Evolutionary conservation across 2,329 filamentous ascomycete genomes (phyloP).

Genomic region (Aspergillus candidus): DNA sequence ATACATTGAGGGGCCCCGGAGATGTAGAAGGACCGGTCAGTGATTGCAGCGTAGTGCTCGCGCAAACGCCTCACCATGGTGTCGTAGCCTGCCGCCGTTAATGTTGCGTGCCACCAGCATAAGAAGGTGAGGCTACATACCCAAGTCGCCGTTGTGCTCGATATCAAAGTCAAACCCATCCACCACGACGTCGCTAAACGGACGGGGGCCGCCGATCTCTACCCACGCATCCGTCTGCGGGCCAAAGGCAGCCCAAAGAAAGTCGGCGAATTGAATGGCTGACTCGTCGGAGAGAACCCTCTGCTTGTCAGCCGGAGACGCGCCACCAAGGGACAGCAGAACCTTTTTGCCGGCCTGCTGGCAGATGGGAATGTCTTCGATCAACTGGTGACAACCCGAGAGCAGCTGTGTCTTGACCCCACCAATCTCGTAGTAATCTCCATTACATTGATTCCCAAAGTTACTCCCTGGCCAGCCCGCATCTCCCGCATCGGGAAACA

Average conservation of each 20-base stretch:
- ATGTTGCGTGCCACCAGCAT: background rate
- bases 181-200: constrained; percentile 42
- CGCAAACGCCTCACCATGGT: constrained; percentile 46
- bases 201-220: constrained; percentile 36
- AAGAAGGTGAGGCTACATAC: constrained; percentile 15
- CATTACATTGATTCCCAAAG: constrained; percentile 52
- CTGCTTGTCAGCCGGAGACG: constrained; percentile 32
- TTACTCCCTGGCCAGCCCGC: constrained; percentile 49
- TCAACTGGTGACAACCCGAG: constrained; percentile 39
- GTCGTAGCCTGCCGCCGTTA: constrained; percentile 35
- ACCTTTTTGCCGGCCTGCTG: constrained; percentile 40
- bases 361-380: constrained; percentile 37
- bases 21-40: constrained; percentile 42
- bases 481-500: constrained; percentile 45
- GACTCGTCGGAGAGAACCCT: constrained; percentile 36
- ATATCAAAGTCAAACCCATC: constrained; percentile 52
- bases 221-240: constrained; percentile 30
- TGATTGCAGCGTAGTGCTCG: constrained; percentile 30
- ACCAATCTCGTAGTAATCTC: constrained; percentile 32
- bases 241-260: constrained; percentile 48
- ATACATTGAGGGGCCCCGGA: constrained; percentile 50
- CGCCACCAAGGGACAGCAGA: constrained; percentile 46
- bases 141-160: constrained; percentile 25
- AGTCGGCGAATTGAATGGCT: constrained; percentile 45
- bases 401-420: constrained; percentile 38